phyloP scores from a whole-genome alignment of 2,329 filamentous ascomycete genomes.

The Pseudogymnoascus sp. region DNA sequence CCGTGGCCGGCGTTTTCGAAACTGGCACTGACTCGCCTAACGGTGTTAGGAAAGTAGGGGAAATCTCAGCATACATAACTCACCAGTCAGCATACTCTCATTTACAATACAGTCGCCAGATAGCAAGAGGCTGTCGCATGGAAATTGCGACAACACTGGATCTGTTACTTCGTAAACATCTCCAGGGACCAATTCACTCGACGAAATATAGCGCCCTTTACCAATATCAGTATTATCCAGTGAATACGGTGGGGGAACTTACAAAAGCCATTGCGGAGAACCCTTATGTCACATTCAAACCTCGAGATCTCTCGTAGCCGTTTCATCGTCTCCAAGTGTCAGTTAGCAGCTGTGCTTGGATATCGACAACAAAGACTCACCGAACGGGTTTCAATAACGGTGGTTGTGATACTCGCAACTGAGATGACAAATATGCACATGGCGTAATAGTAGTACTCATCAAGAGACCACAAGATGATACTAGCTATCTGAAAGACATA shows the following conservation, averaged over 20 bases:
- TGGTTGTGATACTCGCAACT: conserved; percentile 80
- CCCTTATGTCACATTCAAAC: conserved; percentile 92
- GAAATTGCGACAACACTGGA: conserved; percentile 77
- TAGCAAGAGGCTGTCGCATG: conserved; percentile 83
- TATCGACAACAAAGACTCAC: conserved; percentile 36
- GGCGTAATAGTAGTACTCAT: conserved; percentile 97
- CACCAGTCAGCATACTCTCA: conserved; percentile 91
- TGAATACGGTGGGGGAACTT: conserved; percentile 24
- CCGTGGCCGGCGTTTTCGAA: conserved; percentile 77
- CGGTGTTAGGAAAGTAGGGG: conserved; percentile 14
- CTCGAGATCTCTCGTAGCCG: conserved; percentile 83
- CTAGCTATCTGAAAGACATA: conserved; percentile 98
- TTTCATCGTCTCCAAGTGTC: conserved; percentile 61
- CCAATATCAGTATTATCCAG: background rate
- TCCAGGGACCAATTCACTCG: conserved; percentile 82
- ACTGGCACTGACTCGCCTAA: conserved; percentile 89
- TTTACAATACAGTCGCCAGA: conserved; percentile 97
- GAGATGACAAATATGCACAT: conserved; percentile 93
- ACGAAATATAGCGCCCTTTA: conserved; percentile 72
- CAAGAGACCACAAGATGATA: conserved; percentile 85
- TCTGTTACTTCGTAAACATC: conserved; percentile 97
- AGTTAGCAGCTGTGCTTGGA: conserved; percentile 16
- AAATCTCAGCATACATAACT: conserved; percentile 12
- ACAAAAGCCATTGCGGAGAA: conserved; percentile 92
- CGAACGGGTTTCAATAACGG: conserved; percentile 79